phyloP scores from a whole-genome alignment of 2,329 filamentous ascomycete genomes.

The Ambrosiella beaveri region DNA sequence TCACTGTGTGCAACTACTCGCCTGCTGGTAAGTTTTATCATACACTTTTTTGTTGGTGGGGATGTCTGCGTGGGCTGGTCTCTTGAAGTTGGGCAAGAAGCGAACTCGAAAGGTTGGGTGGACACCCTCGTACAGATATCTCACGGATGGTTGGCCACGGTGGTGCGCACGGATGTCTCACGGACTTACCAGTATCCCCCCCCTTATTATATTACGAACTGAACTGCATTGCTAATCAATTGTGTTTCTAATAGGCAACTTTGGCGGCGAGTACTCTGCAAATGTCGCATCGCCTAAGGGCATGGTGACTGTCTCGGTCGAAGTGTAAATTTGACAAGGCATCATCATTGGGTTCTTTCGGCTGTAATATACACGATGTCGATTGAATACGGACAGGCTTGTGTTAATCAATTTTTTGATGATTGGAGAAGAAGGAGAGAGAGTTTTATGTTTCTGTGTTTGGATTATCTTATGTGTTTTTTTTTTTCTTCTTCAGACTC shows the following conservation, averaged over 20 bases:
- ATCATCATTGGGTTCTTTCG: neutral
- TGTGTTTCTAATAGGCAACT: constrained; percentile 28
- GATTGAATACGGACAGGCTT: constrained; percentile 9
- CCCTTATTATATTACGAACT: neutral
- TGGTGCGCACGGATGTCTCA: too few species aligned
- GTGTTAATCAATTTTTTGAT: neutral
- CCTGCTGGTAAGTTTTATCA: constrained; percentile 43
- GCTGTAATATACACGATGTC: neutral
- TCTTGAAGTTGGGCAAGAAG: neutral
- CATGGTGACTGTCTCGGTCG: constrained; percentile 15
- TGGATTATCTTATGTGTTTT: neutral
- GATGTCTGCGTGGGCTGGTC: too few species aligned
- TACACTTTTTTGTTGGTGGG: neutral
- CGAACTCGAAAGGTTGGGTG: too few species aligned
- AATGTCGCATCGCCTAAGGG: constrained; percentile 30
- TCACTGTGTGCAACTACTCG: constrained; percentile 80
- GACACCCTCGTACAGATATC: too few species aligned
- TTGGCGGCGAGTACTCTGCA: constrained; percentile 29
- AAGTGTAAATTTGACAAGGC: constrained; percentile 16
- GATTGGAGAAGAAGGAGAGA: neutral
- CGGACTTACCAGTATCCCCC: neutral
- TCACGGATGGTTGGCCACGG: too few species aligned
- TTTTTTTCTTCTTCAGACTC: neutral
- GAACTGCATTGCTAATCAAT: neutral
- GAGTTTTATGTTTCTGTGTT: neutral